These are phyloP conservation scores for Tricholoma sp. DNA, from an alignment of 768 basidiomycete genomes.

Conservation along the genomic window DNA sequence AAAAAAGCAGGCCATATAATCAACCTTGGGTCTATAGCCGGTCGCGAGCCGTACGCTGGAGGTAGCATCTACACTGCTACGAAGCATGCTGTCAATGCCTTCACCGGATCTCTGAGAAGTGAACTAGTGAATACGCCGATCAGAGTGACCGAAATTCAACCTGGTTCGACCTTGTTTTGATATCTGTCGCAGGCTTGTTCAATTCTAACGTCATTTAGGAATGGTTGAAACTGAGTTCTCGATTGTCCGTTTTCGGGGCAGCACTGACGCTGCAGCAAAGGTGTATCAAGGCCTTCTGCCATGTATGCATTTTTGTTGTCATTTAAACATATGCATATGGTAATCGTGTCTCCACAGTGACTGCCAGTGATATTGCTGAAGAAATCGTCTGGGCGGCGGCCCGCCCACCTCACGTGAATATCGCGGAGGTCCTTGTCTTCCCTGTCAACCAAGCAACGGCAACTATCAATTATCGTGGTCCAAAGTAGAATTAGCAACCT, in stretches of 20 bases:
- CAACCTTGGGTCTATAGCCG: conserved; percentile 93
- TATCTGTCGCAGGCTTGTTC: conserved; percentile 9
- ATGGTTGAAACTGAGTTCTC: conserved; percentile 96
- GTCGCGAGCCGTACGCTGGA: conserved; percentile 81
- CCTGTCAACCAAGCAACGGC: conserved; percentile 78
- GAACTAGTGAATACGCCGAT: conserved; percentile 93
- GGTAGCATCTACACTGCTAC: conserved; percentile 94
- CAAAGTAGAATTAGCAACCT: conserved; percentile 21
- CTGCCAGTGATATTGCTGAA: conserved; percentile 86
- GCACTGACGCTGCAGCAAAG: conserved; percentile 73
- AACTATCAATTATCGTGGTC: conserved; percentile 52
- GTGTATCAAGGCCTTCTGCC: conserved; percentile 90
- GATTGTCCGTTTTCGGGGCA: conserved; percentile 82
- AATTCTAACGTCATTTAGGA: conserved; percentile 30
- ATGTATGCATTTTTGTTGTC: conserved; percentile 44
- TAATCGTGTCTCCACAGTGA: conserved; percentile 49
- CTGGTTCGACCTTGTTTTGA: conserved; percentile 45
- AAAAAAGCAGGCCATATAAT: conserved; percentile 84
- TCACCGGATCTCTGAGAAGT: conserved; percentile 73
- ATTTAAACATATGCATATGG: neutral
- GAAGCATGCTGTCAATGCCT: conserved; percentile 81
- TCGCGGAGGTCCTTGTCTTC: conserved; percentile 75
- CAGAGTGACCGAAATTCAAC: conserved; percentile 91
- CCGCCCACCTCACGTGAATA: conserved; percentile 87
- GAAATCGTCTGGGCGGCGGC: conserved; percentile 97